These are phyloP conservation scores for Dactylonectria estremocensis DNA, from an alignment of 2,329 filamentous ascomycete species.

Conservation along the genomic window DNA sequence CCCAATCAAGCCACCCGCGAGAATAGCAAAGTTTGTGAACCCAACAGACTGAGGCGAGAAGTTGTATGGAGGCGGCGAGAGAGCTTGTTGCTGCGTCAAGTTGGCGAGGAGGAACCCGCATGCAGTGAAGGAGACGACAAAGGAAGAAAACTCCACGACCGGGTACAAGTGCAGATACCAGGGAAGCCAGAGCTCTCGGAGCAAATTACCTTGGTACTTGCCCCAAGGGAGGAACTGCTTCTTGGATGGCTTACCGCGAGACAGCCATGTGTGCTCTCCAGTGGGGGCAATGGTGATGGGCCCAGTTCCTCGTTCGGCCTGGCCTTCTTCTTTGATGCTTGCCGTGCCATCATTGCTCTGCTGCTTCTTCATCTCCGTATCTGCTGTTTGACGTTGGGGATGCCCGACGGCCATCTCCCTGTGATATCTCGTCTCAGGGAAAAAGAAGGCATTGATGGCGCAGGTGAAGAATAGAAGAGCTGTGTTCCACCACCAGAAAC, in stretches of 20 bases:
- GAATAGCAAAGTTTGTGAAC: slow-evolving; percentile 29
- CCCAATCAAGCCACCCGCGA: slow-evolving; percentile 24
- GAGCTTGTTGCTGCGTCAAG: slow-evolving; percentile 29
- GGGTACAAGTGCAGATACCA: slow-evolving; percentile 28
- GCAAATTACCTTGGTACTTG: slow-evolving; percentile 18
- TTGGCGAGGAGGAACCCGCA: slow-evolving; percentile 30
- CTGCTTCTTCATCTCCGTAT: slow-evolving; percentile 12
- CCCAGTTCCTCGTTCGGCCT: background rate
- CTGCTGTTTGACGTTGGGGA: background rate
- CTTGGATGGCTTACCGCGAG: slow-evolving; percentile 27
- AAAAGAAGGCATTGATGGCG: slow-evolving; percentile 8
- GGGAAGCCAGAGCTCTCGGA: slow-evolving; percentile 28
- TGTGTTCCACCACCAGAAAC: slow-evolving; percentile 29
- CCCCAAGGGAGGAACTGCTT: slow-evolving; percentile 20
- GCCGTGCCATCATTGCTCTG: slow-evolving; percentile 17
- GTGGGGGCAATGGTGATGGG: background rate
- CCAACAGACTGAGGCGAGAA: slow-evolving; percentile 23
- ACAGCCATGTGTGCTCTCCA: slow-evolving; percentile 21
- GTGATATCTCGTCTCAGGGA: slow-evolving; percentile 23
- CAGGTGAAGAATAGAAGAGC: slow-evolving; percentile 24
- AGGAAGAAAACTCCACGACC: slow-evolving; percentile 26
- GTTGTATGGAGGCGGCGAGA: slow-evolving; percentile 22
- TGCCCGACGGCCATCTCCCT: slow-evolving; percentile 1
- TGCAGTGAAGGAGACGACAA: slow-evolving; percentile 23
- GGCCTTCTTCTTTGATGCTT: slow-evolving; percentile 17